Evolutionary conservation across 2,329 filamentous ascomycete genomes (phyloP).

Genomic region (Ascocoryne sarcoides): DNA sequence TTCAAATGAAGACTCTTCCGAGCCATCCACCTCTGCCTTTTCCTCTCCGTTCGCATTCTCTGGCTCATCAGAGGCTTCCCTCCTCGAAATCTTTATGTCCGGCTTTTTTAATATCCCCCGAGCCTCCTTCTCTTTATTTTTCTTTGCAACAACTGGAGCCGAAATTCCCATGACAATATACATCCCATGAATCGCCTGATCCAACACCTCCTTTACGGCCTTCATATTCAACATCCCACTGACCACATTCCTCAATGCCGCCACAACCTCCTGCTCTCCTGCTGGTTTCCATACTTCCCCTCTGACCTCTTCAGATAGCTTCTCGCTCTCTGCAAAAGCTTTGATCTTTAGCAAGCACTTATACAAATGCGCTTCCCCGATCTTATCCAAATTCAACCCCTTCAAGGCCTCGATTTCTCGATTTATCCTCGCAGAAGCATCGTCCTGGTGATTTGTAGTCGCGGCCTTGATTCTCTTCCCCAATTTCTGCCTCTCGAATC

Average conservation of each 20-base stretch:
- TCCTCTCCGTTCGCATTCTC: conserved; percentile 2
- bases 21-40: conserved; percentile 4
- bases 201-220: conserved; percentile 40
- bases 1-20: conserved; percentile 10
- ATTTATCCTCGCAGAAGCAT: conserved; percentile 52
- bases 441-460: conserved; percentile 34
- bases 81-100: not conserved
- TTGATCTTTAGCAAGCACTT: conserved; percentile 44
- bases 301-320: conserved; percentile 32
- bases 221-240: conserved; percentile 45
- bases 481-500: conserved; percentile 69
- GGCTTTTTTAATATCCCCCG: conserved; percentile 12
- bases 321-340: conserved; percentile 35
- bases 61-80: not conserved
- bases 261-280: conserved; percentile 21
- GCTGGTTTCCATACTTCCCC: conserved; percentile 26
- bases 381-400: conserved; percentile 36
- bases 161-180: conserved; percentile 25
- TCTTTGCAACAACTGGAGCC: conserved; percentile 12
- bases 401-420: conserved; percentile 48
- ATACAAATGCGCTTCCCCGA: conserved; percentile 38
- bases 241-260: conserved; percentile 40
- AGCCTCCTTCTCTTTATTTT: conserved; percentile 13
- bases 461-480: conserved; percentile 49
- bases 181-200: conserved; percentile 27